phyloP scores from a whole-genome alignment of 1,284 basidiomycete species.

The Mycena sp. region DNA sequence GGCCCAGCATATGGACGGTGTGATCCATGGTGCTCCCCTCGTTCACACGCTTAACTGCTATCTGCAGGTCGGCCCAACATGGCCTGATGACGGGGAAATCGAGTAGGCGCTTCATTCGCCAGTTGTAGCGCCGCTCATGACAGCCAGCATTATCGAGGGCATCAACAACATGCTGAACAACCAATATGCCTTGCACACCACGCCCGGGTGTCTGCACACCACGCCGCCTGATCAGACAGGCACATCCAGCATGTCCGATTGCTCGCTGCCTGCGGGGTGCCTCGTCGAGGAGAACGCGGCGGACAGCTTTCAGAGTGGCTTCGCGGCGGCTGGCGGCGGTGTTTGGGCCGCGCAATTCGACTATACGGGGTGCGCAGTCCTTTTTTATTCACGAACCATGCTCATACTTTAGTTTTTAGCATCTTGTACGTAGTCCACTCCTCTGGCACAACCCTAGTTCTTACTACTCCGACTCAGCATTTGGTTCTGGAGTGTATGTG shows the following conservation, averaged over 20 bases:
- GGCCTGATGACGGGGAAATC: slow-evolving; percentile 67
- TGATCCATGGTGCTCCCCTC: neutral
- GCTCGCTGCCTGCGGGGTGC: slow-evolving; percentile 60
- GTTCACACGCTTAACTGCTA: neutral
- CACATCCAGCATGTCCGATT: slow-evolving; percentile 56
- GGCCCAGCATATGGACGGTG: slow-evolving; percentile 31
- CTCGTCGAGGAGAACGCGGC: slow-evolving; percentile 58
- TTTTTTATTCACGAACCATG: neutral
- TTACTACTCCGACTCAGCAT: slow-evolving; percentile 48
- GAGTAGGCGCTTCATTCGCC: slow-evolving; percentile 44
- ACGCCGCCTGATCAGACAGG: slow-evolving; percentile 46
- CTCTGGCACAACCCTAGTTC: neutral
- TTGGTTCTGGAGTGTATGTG: slow-evolving; percentile 74
- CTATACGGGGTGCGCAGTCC: slow-evolving; percentile 16
- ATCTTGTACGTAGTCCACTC: slow-evolving; percentile 32
- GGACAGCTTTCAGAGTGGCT: slow-evolving; percentile 63
- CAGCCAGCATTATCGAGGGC: slow-evolving; percentile 57
- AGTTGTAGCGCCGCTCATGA: too few relatives aligned
- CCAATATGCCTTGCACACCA: slow-evolving; percentile 54
- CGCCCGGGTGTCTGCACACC: slow-evolving; percentile 35
- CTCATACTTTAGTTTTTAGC: slow-evolving; percentile 11
- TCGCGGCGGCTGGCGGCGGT: slow-evolving; percentile 68
- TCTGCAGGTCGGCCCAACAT: slow-evolving; percentile 47
- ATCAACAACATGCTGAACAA: slow-evolving; percentile 56
- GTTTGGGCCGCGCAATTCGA: slow-evolving; percentile 73